Base-by-base conservation (phyloP, 768 basidiomycete species). In the Stropharia rugosoannulata region DNA sequence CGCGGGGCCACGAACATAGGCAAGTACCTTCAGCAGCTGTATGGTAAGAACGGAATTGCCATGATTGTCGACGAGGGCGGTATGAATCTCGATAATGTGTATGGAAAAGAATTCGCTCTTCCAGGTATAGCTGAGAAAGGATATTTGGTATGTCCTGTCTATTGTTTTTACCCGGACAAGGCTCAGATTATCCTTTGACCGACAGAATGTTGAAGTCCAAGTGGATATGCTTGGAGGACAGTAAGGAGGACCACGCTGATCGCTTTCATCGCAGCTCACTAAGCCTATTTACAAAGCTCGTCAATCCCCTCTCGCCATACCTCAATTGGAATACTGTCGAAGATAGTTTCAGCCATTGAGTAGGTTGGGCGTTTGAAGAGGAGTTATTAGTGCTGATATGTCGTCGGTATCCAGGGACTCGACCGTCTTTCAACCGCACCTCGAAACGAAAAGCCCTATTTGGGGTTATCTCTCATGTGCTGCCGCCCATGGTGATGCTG, bases 41-140 rank as follows among this genome's bases (percentile, higher is more conserved):
- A 67, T 55, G 70, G 70, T 0, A 52, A 65, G 42, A 54, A 68
- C 46, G 67, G 70, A 3, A 68, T 71, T 16, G 64, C 59, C 18
- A 67, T 71, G 69, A 67, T 71, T 32, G 66, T 71, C 1, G 70
- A 71, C 51, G 70, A 71, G 49, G 70, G 70, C 13, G 70, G 69
- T 10, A 66, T 65, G 67, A 66, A 62, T 9, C 42, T 70, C 7
- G 65, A 68, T 19, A 57, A 58, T 9, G 8, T 57, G 0, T 68
- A 65, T 49, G 67, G 66, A 6, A 49, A 46, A 2, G 60, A 65
- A 25, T 67, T 71, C 45, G 69, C 69, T 1, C 58, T 71, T 11
- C 70, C 70, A 16, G 70, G 70, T 2, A 61, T 71, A 11, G 67
- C 70, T 42, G 70, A 71, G 54, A 71, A 71, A 47, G 70, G 70